Conservation (phyloP, 139 green algal genomes). For the Trebouxia sp. region DNA sequence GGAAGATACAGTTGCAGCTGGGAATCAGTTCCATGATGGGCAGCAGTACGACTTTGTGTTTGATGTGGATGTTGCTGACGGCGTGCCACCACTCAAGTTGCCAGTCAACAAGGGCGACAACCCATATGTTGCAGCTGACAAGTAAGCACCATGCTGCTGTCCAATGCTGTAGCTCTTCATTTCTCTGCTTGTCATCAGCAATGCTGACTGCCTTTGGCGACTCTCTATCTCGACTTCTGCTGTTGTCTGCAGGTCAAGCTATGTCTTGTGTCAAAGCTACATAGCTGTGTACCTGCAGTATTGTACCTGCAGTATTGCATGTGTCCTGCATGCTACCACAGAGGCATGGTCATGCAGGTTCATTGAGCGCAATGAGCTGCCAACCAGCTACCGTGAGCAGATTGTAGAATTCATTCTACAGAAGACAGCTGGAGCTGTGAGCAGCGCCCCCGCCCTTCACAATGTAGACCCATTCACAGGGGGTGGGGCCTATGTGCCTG, state of each 20-base stretch:
- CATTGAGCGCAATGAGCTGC: constrained; percentile 79
- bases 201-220: too few species aligned
- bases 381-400: constrained; percentile 74
- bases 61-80: constrained; percentile 91
- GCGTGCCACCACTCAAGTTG: constrained; percentile 71
- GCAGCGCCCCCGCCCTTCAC: neutral
- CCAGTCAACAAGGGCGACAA: constrained; percentile 79
- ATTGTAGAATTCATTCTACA: constrained; percentile 89
- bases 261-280: too few species aligned
- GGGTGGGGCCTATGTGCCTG: constrained; percentile 41
- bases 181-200: too few species aligned
- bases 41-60: constrained; percentile 85
- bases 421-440: constrained; percentile 61
- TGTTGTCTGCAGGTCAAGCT: too few species aligned
- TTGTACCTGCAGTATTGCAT: neutral
- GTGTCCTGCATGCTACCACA: neutral
- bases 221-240: too few species aligned
- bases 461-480: constrained; percentile 68
- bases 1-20: constrained; percentile 38
- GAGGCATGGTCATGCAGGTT: constrained; percentile 63
- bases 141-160: neutral
- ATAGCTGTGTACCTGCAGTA: too few species aligned
- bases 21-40: constrained; percentile 55
- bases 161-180: too few species aligned
- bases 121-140: constrained; percentile 88